Evolutionary conservation across 768 basidiomycete species (phyloP), one percentile per base, ranked within the genome.

Genomic region (Pisolithus sp.): DNA sequence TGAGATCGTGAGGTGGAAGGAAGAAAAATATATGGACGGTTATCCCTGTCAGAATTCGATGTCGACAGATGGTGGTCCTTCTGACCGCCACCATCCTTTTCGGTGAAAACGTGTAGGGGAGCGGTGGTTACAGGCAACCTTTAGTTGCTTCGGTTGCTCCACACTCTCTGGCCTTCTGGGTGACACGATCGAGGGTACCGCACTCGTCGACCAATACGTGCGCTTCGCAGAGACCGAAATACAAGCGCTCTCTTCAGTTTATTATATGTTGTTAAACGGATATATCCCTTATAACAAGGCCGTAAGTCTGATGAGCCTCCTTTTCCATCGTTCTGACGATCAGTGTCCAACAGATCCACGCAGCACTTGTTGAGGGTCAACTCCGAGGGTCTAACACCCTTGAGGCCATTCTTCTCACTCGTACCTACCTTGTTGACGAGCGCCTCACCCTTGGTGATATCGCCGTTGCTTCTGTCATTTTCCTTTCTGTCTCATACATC

Each of bases 361-460:
- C 66, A 46, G 46, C 55, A 43, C 64, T 81, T 51, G 59, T 70
- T 15, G 83, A 87, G 44, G 77, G 76, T 34, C 76, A 83, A 62
- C 56, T 69, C 39, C 76, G 79, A 42, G 71, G 80, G 20, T 75
- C 95, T 46, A 72, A 72, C 38, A 82, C 81, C 57, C 75, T 98
- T 51, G 81, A 99, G 58, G 68, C 71, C 34, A 79, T 89, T 74
- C 82, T 99, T 60, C 65, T 75, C 46, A 76, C 81, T 52, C 82
- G 80, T 64, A 99, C 95, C 43, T 98, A 83, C 80, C 80, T 98
- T 62, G 93, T 93, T 50, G 86, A 84, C 58, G 91, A 99, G 67
- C 89, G 95, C 63, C 87, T 98, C 77, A 91, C 93, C 55, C 78
- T 95, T 45, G 96, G 93, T 57, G 96, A 99, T 63, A 68, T 99